These are phyloP conservation scores for Candida maesae DNA, from an alignment of 805 yeast species.

Conservation along the genomic window DNA sequence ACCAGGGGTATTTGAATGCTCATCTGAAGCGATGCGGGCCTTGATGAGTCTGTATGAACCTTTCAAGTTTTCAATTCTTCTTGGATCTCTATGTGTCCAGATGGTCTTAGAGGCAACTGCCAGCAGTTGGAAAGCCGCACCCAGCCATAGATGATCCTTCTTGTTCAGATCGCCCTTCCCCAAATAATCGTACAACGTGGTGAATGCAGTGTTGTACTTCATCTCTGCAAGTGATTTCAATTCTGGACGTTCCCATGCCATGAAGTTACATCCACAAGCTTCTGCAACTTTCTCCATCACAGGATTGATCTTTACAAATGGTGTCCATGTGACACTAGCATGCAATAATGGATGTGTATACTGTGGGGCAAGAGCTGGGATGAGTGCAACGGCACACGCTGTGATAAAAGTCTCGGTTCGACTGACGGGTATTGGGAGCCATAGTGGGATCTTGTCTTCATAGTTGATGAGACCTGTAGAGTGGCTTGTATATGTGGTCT, in stretches of 20 bases:
- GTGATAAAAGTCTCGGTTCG: constrained; percentile 10
- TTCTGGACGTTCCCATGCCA: constrained; percentile 30
- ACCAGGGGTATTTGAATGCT: no score
- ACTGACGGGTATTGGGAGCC: constrained; percentile 5
- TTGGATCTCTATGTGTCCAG: constrained; percentile 18
- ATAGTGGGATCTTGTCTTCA: not conserved
- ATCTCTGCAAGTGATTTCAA: constrained; percentile 25
- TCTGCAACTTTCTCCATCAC: constrained; percentile 32
- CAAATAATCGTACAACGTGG: constrained; percentile 11
- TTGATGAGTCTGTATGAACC: constrained; percentile 35
- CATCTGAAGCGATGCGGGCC: constrained; percentile 19
- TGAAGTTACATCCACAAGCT: constrained; percentile 40
- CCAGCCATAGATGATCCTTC: constrained; percentile 34
- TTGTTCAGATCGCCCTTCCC: not conserved
- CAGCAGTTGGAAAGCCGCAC: constrained; percentile 36
- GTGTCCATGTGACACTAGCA: constrained; percentile 38
- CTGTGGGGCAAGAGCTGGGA: constrained; percentile 40
- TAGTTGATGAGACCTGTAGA: not conserved
- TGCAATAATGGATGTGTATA: constrained; percentile 37
- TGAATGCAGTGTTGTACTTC: constrained; percentile 26
- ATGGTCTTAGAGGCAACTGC: constrained; percentile 36
- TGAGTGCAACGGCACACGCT: constrained; percentile 37
- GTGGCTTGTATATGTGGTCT: not conserved
- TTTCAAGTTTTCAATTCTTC: constrained; percentile 27
- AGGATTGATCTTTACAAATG: constrained; percentile 30